A percentile compares a stretch with the other conserved stretches of the same genome.
These are phyloP conservation scores for Periconia digitata DNA, from an alignment of 2,329 filamentous ascomycete genomes.

Conservation along the genomic window DNA sequence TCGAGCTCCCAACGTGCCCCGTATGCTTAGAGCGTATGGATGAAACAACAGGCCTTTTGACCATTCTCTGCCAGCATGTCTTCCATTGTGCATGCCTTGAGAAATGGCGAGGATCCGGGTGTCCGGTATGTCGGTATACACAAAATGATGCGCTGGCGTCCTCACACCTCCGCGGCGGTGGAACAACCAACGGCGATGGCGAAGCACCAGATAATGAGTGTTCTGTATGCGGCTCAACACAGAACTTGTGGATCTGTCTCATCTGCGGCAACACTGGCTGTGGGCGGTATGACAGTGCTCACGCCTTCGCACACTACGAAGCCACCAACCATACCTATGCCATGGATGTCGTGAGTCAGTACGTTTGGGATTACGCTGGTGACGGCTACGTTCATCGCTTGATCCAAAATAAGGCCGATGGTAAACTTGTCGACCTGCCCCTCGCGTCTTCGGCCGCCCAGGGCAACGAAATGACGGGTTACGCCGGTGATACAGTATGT, in stretches of 20 bases:
- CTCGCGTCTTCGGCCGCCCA: slow-evolving; percentile 41
- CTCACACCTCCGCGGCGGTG: slow-evolving; percentile 14
- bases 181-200: slow-evolving; percentile 34
- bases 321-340: slow-evolving; percentile 87
- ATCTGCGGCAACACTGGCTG: slow-evolving; percentile 93
- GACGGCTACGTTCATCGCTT: slow-evolving; percentile 96
- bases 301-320: slow-evolving; percentile 93
- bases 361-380: slow-evolving; percentile 96
- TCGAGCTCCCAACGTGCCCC: slow-evolving; percentile 92
- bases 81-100: slow-evolving; percentile 96
- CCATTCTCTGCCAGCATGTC: slow-evolving; percentile 94
- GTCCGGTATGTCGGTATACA: slow-evolving; percentile 92
- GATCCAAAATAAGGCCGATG: slow-evolving; percentile 90
- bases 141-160: slow-evolving; percentile 55
- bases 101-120: slow-evolving; percentile 93
- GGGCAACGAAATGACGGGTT: slow-evolving; percentile 45
- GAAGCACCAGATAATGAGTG: slow-evolving; percentile 69
- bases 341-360: slow-evolving; percentile 88
- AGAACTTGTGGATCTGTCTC: slow-evolving; percentile 92
- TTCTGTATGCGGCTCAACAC: slow-evolving; percentile 73
- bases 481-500: slow-evolving; percentile 59
- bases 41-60: slow-evolving; percentile 90
- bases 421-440: slow-evolving; percentile 89
- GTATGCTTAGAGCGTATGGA: slow-evolving; percentile 98
- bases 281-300: slow-evolving; percentile 89